Base-by-base conservation (phyloP, 176 grass and related monocot species). In the Ananas comosus region DNA sequence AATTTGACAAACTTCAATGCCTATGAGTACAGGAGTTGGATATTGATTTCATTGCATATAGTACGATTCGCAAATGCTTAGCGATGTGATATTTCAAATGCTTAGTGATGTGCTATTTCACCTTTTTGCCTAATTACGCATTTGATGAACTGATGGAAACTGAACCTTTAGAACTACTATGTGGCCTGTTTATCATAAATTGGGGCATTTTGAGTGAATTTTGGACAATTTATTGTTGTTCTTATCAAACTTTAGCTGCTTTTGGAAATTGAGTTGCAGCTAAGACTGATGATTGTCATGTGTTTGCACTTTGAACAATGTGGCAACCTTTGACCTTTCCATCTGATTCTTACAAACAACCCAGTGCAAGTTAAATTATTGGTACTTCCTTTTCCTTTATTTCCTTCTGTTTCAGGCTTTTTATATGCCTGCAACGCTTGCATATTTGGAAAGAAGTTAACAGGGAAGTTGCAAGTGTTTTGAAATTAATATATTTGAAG, bases 301-400 rank as follows among this genome's bases (percentile, higher is more conserved):
- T 88, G 70, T 67, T 84, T 81, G 75, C 78, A 69, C 76, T 83
- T 71, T 42, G 74, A 85, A 78, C 59, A 59, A 81, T 88, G 82
- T 88, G 82, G 82, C 78, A 81, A 85, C 65, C 80, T 72, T 81
- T 81, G 79, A 85, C 65, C 80, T 72, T 81, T 81, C 81, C 86
- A 88, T 81, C 79, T 49, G 65, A 47, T 49, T 67, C 65, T 49
- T 67, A 48, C 65, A 67, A 49, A 9, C 28, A 29, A 67, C 13
- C 16, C 33, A 49, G 16, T 48, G 17, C 33, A 49, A 47, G 65
- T 9, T 67, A 33, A 67, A 48, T 48, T 9, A 77, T 85, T 85
- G 67, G 79, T 82, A 81, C 65, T 49, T 64, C n/a, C 16, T 72
- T 75, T 12, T 63, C 27, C 13, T 81, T 75, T 66, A 22, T 61